A percentile compares a stretch with the other conserved stretches of the same genome.
Evolutionary conservation across 2,329 filamentous ascomycete species (phyloP).

Genomic region (Cladophialophora exuberans): DNA sequence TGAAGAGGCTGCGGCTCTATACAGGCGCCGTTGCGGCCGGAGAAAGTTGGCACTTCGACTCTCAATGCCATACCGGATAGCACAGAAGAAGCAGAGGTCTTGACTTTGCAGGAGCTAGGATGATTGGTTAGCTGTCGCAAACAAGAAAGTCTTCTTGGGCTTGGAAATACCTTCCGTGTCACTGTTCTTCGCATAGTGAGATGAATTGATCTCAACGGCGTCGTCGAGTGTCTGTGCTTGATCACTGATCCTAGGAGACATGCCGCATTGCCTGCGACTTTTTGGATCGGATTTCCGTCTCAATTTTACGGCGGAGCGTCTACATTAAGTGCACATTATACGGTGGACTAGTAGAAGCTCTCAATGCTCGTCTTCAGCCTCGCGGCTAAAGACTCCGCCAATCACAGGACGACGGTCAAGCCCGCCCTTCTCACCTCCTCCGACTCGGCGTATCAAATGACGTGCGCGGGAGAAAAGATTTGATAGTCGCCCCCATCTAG

Average conservation of each 20-base stretch:
- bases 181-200: constrained; percentile 28
- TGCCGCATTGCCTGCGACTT: constrained; percentile 1
- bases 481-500: not conserved
- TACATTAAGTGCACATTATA: not conserved
- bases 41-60: constrained; percentile 29
- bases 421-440: not conserved
- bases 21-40: constrained; percentile 38
- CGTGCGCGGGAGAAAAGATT: constrained; percentile 1
- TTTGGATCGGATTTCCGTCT: not conserved
- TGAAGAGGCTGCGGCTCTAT: constrained; percentile 38
- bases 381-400: not conserved
- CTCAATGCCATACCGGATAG: constrained; percentile 35
- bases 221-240: not conserved
- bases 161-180: constrained; percentile 15
- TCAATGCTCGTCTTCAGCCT: not conserved
- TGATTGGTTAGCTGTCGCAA: constrained; percentile 8
- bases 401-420: not conserved
- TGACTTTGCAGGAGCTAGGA: constrained; percentile 43
- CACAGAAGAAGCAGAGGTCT: constrained; percentile 44
- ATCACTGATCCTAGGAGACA: not conserved
- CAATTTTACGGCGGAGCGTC: not conserved
- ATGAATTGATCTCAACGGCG: not conserved
- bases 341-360: not conserved
- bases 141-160: not conserved
- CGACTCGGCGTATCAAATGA: constrained; percentile 4